Evolutionary conservation across 2,329 filamentous ascomycete genomes (phyloP), one percentile per base, ranked within the genome.

Genomic region (Colletotrichum abscissum): DNA sequence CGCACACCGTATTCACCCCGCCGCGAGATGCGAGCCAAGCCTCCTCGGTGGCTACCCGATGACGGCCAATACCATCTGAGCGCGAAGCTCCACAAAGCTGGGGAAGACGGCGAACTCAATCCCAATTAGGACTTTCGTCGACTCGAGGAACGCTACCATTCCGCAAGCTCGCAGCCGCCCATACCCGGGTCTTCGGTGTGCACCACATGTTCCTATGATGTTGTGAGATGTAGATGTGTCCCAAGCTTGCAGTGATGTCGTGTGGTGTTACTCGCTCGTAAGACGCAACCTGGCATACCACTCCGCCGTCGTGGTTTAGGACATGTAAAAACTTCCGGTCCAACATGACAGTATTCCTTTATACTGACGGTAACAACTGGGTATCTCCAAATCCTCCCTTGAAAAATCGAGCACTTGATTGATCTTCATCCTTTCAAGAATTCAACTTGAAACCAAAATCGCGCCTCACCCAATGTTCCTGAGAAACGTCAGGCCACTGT

Each of bases 21-120:
- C 49, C 38, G 63, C 58, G 55, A 60, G 55, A 74, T 42, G 72
- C 71, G 52, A 46, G 72, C 62, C 56, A 70, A 73, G 65, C 67
- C 66, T 49, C 42, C 42, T 70, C 60, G 46, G 35, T 59, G 67
- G 55, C 67, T 57, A 56, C 30, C 69, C 67, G 67, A 55, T 16
- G 59, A 22, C 26, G 33, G 58, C 38, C 68, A 72, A 72, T 72
- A 58, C 57, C 67, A 66, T 71, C 55, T 71, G 60, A 66, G 60
- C 67, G 60, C 55, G 16, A 14, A 28, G 67, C 70, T 62, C 70
- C 70, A 73, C 60, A 28, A 70, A 33, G 35, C 67, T 60, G 71
- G 71, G 64, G 67, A 26, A 66, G 26, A 56, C 24, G n/a, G 26
- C 11, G 54, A 71, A 63, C 69, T 69, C 58, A 54, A 63, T 69